These are phyloP conservation scores for Saccharum spontaneum DNA, from an alignment of 176 grass and related monocot genomes.

Conservation along the genomic window DNA sequence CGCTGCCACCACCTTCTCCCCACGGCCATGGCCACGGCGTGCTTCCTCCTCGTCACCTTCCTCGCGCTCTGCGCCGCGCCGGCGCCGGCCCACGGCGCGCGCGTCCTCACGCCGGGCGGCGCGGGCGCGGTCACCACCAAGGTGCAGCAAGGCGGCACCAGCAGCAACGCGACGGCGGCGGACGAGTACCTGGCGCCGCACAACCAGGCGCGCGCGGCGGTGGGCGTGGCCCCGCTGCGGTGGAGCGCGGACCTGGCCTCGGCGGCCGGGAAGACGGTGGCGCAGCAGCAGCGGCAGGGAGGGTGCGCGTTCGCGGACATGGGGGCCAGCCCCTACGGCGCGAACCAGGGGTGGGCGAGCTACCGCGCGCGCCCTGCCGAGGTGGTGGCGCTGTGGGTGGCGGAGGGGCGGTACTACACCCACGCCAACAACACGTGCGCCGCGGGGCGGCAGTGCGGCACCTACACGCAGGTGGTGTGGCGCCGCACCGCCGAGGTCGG, in stretches of 20 bases:
- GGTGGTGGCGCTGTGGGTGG: constrained; percentile 74
- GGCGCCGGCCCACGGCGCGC: constrained; percentile 12
- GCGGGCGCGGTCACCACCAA: constrained; percentile 7
- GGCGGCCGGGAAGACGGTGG: constrained; percentile 14
- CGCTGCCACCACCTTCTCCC: neutral
- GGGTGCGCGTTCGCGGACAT: constrained; percentile 62
- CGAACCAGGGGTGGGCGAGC: constrained; percentile 80
- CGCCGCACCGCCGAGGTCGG: constrained; percentile 50
- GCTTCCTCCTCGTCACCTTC: constrained; percentile 7
- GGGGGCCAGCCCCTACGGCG: constrained; percentile 47
- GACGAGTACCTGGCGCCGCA: constrained; percentile 61
- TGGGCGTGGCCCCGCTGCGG: constrained; percentile 42
- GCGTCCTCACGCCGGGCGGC: neutral
- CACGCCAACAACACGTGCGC: constrained; percentile 66
- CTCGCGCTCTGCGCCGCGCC: constrained; percentile 13
- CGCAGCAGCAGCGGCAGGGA: constrained; percentile 38
- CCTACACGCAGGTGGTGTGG: constrained; percentile 97
- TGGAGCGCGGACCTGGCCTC: constrained; percentile 56
- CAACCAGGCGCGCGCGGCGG: constrained; percentile 64
- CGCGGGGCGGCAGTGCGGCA: constrained; percentile 64
- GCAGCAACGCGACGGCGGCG: neutral
- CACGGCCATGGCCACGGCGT: constrained; percentile 17
- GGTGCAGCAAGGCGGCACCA: neutral
- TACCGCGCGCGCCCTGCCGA: constrained; percentile 53
- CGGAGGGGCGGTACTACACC: constrained; percentile 51